Base-by-base conservation (phyloP, 208 protist genomes). In the Strigomonas culicis region DNA sequence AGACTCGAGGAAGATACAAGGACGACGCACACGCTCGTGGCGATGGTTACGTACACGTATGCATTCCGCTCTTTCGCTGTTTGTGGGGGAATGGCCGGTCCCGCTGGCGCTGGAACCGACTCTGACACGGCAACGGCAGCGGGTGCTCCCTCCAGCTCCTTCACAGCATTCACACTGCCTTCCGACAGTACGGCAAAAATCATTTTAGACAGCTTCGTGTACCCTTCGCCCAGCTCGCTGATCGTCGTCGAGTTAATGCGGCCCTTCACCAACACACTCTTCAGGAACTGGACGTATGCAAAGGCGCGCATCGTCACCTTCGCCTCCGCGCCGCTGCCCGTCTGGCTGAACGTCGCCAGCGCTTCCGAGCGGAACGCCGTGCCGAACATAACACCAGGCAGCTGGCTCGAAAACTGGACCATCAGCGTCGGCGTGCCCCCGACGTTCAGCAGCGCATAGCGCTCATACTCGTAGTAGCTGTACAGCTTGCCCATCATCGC, bases 371-470 rank as follows among this genome's bases (percentile, higher is more conserved):
- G 83, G 46, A 89, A 89, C 19, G 79, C 63, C n/a, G 85, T 79
- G 25, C 72, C 59, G 60, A 80, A 86, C 79, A 80, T 84, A 24
- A 86, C 79, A 21, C 80, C 77, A 2, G 70, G 57, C 3, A 75
- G 70, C 72, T 89, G 83, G 43, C 74, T 80, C 36, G 83, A 89
- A 31, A 86, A 75, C 56, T 89, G 83, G 43, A 86, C 69, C 39
- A 77, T 55, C 32, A 90, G 59, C n/a, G 74, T 84, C 22, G 79
- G 80, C 58, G 43, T 50, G 24, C 72, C 79, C 36, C 51, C 66
- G 27, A 90, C 52, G 63, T 82, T 85, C 68, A 83, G 58, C 43
- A 90, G 70, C 4, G 77, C 78, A 59, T 85, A 90, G 27, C 80
- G 74, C 59, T 90, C 70, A 63, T 85, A 86, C 69, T 90, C 77